phyloP scores from a whole-genome alignment of 2,329 filamentous ascomycete species.

The Botryotinia calthae region DNA sequence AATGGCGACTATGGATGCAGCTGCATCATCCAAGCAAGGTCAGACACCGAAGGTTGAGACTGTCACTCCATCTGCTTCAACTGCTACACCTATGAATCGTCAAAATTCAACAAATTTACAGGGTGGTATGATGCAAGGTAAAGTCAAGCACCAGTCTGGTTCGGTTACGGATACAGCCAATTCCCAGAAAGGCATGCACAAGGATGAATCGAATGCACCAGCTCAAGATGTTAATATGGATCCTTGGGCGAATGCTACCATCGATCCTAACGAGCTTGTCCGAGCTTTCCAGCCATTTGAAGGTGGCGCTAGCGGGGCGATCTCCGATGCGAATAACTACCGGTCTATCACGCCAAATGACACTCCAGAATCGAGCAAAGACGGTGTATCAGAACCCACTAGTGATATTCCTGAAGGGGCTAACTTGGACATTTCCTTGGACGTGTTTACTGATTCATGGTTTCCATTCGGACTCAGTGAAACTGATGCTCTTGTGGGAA shows the following conservation, averaged over 20 bases:
- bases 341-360: constrained; percentile 59
- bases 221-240: constrained; percentile 29
- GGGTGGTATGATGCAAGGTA: constrained; percentile 40
- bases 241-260: constrained; percentile 46
- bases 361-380: constrained; percentile 63
- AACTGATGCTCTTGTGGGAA: constrained; percentile 36
- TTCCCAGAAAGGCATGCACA: constrained; percentile 32
- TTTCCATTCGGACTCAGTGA: constrained; percentile 45
- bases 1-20: constrained; percentile 10
- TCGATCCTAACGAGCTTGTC: constrained; percentile 54
- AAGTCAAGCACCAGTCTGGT: constrained; percentile 25
- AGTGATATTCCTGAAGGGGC: constrained; percentile 59
- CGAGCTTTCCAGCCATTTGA: constrained; percentile 44
- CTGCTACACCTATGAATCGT: constrained; percentile 51
- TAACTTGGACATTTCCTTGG: constrained; percentile 51
- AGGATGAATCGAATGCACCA: constrained; percentile 33
- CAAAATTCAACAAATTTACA: constrained; percentile 50
- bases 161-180: constrained; percentile 28
- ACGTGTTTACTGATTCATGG: constrained; percentile 44
- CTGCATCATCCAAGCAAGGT: constrained; percentile 40
- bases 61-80: constrained; percentile 34
- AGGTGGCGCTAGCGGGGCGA: constrained; percentile 46
- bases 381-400: constrained; percentile 58
- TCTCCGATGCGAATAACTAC: constrained; percentile 54
- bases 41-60: constrained; percentile 46